Evolutionary conservation across 78 protist species (phyloP).

Genomic region (Dictyostelium brefeldianum): DNA sequence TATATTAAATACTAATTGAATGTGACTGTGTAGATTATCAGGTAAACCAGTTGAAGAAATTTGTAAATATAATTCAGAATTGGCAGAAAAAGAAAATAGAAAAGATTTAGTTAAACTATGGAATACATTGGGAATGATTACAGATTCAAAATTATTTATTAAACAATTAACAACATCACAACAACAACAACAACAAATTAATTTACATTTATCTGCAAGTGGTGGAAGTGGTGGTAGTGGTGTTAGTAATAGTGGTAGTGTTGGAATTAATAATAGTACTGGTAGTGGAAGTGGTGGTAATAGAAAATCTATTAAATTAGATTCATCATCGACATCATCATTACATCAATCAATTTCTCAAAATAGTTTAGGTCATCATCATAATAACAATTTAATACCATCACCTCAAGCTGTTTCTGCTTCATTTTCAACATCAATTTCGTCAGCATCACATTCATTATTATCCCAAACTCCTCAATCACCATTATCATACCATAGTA

Average conservation of each 20-base stretch:
- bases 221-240: not conserved
- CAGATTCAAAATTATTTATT: slow-evolving; percentile 45
- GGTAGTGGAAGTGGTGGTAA: not conserved
- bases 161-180: not conserved
- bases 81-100: slow-evolving; percentile 58
- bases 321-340: not conserved
- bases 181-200: not conserved
- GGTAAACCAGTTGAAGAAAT: slow-evolving; percentile 59
- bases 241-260: not conserved
- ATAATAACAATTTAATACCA: too few species aligned
- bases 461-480: not conserved
- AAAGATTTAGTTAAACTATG: slow-evolving; percentile 69
- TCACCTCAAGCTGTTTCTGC: too few species aligned
- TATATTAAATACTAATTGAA: not conserved
- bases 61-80: slow-evolving; percentile 34
- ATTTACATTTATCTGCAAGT: not conserved
- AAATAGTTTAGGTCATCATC: not conserved
- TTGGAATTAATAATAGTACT: not conserved
- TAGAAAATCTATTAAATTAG: not conserved
- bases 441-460: not conserved
- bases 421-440: not conserved
- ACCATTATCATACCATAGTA: not conserved
- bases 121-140: slow-evolving; percentile 18
- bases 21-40: not conserved
- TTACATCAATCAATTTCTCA: not conserved